phyloP scores from a whole-genome alignment of 2,329 filamentous ascomycete species.

The Penicillium sp. region DNA sequence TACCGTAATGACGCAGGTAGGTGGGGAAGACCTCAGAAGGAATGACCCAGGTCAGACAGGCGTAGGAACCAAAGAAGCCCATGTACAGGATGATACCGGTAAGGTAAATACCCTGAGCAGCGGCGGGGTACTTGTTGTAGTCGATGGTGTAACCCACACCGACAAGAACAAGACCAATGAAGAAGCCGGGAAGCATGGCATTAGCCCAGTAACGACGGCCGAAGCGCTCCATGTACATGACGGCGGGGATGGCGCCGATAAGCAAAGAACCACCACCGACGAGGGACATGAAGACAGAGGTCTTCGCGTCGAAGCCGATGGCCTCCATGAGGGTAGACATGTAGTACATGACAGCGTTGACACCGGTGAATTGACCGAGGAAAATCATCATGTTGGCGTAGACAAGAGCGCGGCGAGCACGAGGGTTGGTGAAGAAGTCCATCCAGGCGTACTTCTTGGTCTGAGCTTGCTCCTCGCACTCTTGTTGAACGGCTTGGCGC shows the following conservation, averaged over 20 bases:
- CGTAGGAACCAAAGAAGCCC: constrained; percentile 67
- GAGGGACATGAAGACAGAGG: constrained; percentile 72
- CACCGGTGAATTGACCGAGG: constrained; percentile 69
- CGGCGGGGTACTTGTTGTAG: constrained; percentile 45
- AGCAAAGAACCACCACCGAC: constrained; percentile 69
- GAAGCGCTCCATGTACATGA: constrained; percentile 70
- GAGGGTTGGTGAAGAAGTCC: constrained; percentile 70
- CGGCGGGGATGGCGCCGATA: constrained; percentile 66
- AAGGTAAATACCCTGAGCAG: constrained; percentile 63
- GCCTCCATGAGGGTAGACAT: constrained; percentile 67
- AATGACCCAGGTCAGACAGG: constrained; percentile 65
- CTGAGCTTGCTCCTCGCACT: constrained; percentile 53
- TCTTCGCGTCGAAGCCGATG: constrained; percentile 63
- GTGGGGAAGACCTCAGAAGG: constrained; percentile 72
- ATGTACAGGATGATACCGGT: constrained; percentile 62
- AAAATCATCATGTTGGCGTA: constrained; percentile 71
- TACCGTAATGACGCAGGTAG: constrained; percentile 70
- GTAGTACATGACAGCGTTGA: constrained; percentile 72
- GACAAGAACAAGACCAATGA: constrained; percentile 67
- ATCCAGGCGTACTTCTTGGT: constrained; percentile 66
- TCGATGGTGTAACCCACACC: constrained; percentile 63
- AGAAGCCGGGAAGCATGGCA: constrained; percentile 70
- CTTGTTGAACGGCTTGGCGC: constrained; percentile 63
- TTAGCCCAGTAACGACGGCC: constrained; percentile 74
- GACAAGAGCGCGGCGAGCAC: constrained; percentile 64